phyloP scores from a whole-genome alignment of 257 asterid species.

The Galeopsis tetrahit region DNA sequence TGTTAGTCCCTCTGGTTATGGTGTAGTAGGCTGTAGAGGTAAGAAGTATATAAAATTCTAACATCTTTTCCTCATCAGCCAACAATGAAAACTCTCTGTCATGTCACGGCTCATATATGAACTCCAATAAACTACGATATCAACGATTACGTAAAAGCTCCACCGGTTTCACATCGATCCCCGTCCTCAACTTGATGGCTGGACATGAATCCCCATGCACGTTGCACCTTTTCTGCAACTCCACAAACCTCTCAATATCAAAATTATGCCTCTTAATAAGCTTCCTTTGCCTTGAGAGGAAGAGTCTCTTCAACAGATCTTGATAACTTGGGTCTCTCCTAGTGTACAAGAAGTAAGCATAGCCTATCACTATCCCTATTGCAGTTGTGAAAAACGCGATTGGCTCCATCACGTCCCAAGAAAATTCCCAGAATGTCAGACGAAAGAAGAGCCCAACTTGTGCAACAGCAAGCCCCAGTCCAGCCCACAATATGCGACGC shows the following conservation, averaged over 20 bases:
- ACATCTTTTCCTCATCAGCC: conserved; percentile 27
- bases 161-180: conserved; percentile 58
- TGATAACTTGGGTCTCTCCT: conserved; percentile 89
- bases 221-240: conserved; percentile 71
- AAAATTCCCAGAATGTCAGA: conserved; percentile 92
- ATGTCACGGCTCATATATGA: background rate
- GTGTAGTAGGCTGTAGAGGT: background rate
- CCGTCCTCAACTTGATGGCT: conserved; percentile 51
- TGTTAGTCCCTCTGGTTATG: conserved; percentile 5
- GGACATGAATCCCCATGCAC: conserved; percentile 51
- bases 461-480: conserved; percentile 61
- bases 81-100: conserved; percentile 26
- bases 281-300: conserved; percentile 86
- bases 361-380: conserved; percentile 75
- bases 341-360: conserved; percentile 83
- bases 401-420: conserved; percentile 99
- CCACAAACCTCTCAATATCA: conserved; percentile 71
- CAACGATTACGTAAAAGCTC: conserved; percentile 62
- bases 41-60: conserved; percentile 21
- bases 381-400: conserved; percentile 82
- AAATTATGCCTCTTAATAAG: conserved; percentile 68
- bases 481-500: conserved; percentile 77
- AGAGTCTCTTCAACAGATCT: conserved; percentile 78
- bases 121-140: conserved; percentile 30
- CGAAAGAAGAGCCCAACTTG: conserved; percentile 92